Conservation (phyloP, 805 yeast species). For the Tetrapisispora namnaoensis region DNA sequence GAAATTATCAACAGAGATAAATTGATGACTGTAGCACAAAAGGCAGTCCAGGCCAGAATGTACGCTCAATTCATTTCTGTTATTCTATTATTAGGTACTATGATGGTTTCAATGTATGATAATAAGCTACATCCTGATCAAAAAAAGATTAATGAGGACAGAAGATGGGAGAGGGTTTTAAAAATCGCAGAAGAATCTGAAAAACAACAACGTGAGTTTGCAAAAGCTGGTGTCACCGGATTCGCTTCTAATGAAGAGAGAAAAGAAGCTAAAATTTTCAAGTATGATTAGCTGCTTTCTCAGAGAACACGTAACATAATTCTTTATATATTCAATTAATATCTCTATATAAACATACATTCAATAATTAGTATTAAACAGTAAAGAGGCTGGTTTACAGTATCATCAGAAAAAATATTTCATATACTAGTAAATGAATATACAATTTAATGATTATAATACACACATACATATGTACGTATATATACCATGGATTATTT, state of each 20-base stretch:
- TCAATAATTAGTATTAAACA: no score
- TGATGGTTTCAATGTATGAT: slow-evolving; percentile 57
- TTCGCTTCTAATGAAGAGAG: slow-evolving; percentile 29
- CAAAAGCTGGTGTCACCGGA: slow-evolving; percentile 7
- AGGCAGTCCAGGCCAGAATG: slow-evolving; percentile 82
- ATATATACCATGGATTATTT: no score
- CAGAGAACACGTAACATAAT: neutral
- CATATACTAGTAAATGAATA: no score
- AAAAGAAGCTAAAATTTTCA: slow-evolving; percentile 31
- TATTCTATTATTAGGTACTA: slow-evolving; percentile 54
- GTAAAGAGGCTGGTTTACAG: no score
- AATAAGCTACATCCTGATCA: slow-evolving; percentile 41
- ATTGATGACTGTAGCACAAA: slow-evolving; percentile 65
- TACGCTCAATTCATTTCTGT: slow-evolving; percentile 82
- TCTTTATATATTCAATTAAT: neutral
- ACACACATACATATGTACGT: neutral
- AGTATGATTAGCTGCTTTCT: slow-evolving; percentile 7
- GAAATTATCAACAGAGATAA: slow-evolving; percentile 60
- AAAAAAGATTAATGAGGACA: slow-evolving; percentile 26
- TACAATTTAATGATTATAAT: no score
- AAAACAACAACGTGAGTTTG: slow-evolving; percentile 3
- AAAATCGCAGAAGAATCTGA: slow-evolving; percentile 35
- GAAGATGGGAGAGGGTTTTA: slow-evolving; percentile 42
- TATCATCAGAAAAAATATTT: no score
- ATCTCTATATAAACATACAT: neutral